phyloP scores from a whole-genome alignment of 345 rosid genomes.

The Eucalyptus pauciflora region DNA sequence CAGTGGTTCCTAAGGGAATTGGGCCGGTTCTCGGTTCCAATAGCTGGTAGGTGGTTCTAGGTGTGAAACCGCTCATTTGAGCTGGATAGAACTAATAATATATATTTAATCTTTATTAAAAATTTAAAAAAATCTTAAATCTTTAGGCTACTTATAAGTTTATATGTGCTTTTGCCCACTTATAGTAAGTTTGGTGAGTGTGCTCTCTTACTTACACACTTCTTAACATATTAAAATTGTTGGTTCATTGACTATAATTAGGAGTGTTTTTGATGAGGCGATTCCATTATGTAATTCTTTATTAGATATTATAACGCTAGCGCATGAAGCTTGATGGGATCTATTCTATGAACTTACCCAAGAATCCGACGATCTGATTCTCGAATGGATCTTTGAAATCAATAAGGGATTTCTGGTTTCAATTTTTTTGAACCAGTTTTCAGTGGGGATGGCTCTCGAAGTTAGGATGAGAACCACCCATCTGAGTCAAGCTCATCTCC shows the following conservation, averaged over 20 bases:
- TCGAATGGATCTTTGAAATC: not conserved
- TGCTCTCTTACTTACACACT: not conserved
- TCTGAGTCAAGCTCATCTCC: fast-evolving
- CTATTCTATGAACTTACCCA: fast-evolving
- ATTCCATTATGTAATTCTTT: fast-evolving
- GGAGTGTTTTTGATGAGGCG: fast-evolving
- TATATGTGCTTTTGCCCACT: not conserved
- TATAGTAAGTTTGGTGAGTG: not conserved
- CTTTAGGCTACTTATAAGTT: not conserved
- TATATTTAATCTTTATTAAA: no score
- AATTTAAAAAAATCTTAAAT: not conserved
- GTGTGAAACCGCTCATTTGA: not conserved
- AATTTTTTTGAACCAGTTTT: no score
- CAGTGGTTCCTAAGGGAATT: fast-evolving
- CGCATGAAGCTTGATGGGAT: fast-evolving
- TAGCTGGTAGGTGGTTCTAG: fast-evolving
- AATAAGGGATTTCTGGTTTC: fast-evolving
- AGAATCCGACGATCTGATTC: fast-evolving
- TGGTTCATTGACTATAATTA: fast-evolving
- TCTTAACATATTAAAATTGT: fast-evolving
- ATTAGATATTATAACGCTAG: no score
- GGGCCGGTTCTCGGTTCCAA: fast-evolving
- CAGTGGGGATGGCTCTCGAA: fast-evolving
- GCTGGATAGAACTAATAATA: fast-evolving
- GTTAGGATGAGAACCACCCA: not conserved